Percentiles rank a stretch among this genome's conserved stretches.
phyloP scores from a whole-genome alignment of 306 rosid genomes.

The Boehmeria nivea region DNA sequence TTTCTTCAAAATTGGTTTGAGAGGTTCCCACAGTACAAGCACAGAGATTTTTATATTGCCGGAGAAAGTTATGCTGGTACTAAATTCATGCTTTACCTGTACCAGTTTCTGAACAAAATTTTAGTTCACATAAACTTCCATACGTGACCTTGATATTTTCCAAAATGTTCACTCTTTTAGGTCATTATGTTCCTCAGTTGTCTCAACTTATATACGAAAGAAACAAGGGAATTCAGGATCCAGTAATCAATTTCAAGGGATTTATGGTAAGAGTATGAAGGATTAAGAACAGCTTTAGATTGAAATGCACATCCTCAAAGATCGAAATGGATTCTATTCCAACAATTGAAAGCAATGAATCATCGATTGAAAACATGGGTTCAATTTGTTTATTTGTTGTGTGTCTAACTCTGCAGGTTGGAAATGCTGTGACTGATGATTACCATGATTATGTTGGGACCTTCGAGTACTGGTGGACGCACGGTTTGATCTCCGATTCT shows the following conservation, averaged over 20 bases:
- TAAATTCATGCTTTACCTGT: slow-evolving; percentile 1
- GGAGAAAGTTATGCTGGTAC: slow-evolving; percentile 99
- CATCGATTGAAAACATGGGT: slow-evolving; percentile 7
- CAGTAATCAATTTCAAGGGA: slow-evolving; percentile 78
- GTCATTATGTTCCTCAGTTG: slow-evolving; percentile 93
- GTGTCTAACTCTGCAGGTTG: slow-evolving; percentile 46
- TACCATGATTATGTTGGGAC: slow-evolving; percentile 81
- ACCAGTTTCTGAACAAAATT: slow-evolving; percentile 2
- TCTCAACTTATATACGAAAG: slow-evolving; percentile 61
- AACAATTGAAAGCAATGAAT: slow-evolving; percentile 1
- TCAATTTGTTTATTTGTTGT: slow-evolving; percentile 17
- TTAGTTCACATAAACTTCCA: too few species aligned
- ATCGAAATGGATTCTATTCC: not conserved
- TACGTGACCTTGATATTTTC: slow-evolving; percentile 9
- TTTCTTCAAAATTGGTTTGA: slow-evolving; percentile 91
- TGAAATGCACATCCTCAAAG: not conserved
- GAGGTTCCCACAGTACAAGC: slow-evolving; percentile 90
- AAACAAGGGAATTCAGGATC: slow-evolving; percentile 66
- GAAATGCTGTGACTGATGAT: slow-evolving; percentile 94
- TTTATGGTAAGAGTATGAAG: slow-evolving; percentile 59
- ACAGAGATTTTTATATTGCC: slow-evolving; percentile 83
- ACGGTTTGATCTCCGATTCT: slow-evolving; percentile 93
- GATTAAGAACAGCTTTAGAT: slow-evolving; percentile 6
- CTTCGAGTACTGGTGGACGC: slow-evolving; percentile 95
- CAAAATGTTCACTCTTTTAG: slow-evolving; percentile 34